Conservation (phyloP, 2,329 filamentous ascomycete genomes). For the Pseudophaeomoniella oleicola region DNA sequence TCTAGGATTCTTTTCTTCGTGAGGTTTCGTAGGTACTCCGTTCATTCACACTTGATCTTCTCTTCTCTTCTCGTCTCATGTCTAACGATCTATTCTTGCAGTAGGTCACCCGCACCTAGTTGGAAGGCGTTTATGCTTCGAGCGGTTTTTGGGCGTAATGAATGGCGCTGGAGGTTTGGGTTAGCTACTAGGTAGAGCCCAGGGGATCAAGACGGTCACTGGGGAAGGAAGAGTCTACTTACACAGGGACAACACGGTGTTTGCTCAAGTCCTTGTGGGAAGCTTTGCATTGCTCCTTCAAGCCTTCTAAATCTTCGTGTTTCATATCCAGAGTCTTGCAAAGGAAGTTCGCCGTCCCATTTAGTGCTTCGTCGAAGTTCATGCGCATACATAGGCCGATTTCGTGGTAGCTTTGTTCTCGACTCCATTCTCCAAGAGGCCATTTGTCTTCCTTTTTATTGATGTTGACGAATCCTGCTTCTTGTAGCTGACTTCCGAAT, state of each 20-base stretch:
- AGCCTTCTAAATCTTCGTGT: conserved; percentile 15
- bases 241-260: not conserved
- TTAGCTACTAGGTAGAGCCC: no score
- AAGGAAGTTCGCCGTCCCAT: conserved; percentile 12
- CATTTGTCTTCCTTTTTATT: conserved; percentile 7
- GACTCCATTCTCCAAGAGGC: conserved; percentile 16
- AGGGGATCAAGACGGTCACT: no score
- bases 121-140: no score
- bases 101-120: no score
- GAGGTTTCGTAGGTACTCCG: no score
- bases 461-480: conserved; percentile 14
- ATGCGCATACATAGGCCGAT: conserved; percentile 13
- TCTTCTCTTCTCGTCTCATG: no score
- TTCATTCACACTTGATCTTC: no score
- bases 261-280: not conserved
- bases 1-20: no score
- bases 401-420: conserved; percentile 13
- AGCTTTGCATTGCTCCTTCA: conserved; percentile 13
- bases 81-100: no score
- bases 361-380: conserved; percentile 13
- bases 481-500: conserved; percentile 11
- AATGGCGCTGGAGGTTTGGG: no score
- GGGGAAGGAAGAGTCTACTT: no score
- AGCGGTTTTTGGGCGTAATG: not conserved
- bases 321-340: conserved; percentile 15